Conservation (phyloP, 352 stramenopile genomes). For the Hyphochytrium catenoides region DNA sequence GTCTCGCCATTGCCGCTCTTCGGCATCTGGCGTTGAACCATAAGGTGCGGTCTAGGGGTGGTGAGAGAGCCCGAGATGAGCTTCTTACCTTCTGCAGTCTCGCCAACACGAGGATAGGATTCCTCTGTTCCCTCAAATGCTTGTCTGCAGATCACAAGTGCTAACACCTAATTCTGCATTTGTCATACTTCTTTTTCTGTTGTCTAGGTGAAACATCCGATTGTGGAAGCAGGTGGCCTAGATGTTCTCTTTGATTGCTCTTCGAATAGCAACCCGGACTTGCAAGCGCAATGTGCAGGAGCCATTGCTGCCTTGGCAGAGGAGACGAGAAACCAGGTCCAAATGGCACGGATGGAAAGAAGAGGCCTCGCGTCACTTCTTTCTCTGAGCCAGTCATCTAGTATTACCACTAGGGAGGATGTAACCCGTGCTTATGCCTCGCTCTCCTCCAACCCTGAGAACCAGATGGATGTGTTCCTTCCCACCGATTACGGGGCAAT, state of each 20-base stretch:
- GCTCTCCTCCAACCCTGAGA: conserved; percentile 73
- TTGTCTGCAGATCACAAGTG: too few relatives aligned
- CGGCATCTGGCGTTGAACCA: conserved; percentile 62
- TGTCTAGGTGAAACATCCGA: conserved; percentile 29
- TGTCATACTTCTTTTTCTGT: too few relatives aligned
- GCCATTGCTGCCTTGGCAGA: conserved; percentile 72
- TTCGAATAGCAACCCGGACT: conserved; percentile 29
- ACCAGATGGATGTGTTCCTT: conserved; percentile 62
- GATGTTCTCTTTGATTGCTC: conserved; percentile 32
- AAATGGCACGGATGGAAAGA: conserved; percentile 40
- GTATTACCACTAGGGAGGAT: conserved; percentile 47
- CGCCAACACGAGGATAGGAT: too few relatives aligned
- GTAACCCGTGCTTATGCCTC: conserved; percentile 68
- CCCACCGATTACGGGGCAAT: conserved; percentile 39
- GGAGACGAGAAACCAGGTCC: conserved; percentile 65
- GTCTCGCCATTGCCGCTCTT: conserved; percentile 56
- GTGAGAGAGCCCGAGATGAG: conserved; percentile 21
- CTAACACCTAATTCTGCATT: too few relatives aligned
- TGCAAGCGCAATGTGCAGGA: conserved; percentile 65
- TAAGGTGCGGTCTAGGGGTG: conserved; percentile 23
- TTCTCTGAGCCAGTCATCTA: conserved; percentile 23
- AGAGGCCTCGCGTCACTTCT: conserved; percentile 38
- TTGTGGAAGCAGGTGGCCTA: conserved; percentile 36
- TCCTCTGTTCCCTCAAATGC: too few relatives aligned
- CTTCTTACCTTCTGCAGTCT: too few relatives aligned